Percentiles rank a stretch among this genome's conserved stretches.
These are phyloP conservation scores for Coniella vitis DNA, from an alignment of 2,329 filamentous ascomycete species.

Conservation along the genomic window DNA sequence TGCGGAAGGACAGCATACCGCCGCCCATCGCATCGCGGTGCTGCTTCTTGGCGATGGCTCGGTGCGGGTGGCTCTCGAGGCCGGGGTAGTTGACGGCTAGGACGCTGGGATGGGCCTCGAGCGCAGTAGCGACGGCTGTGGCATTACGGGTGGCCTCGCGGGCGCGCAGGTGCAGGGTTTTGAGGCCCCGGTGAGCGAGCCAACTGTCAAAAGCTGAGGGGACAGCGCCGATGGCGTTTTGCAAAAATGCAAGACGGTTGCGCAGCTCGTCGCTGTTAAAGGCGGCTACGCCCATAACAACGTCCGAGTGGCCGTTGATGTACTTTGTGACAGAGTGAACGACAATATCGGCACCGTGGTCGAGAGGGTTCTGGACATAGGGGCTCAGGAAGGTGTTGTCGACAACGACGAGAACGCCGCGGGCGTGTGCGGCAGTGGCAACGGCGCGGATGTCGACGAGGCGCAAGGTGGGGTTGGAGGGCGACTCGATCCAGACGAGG, in stretches of 20 bases:
- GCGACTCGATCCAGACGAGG: conserved; percentile 94
- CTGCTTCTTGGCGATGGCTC: conserved; percentile 78
- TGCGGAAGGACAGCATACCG: conserved; percentile 95
- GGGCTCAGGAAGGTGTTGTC: conserved; percentile 98
- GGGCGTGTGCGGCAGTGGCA: conserved; percentile 72
- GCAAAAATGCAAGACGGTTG: conserved; percentile 76
- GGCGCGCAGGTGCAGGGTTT: conserved; percentile 90
- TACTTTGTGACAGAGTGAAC: conserved; percentile 98
- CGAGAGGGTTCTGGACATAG: conserved; percentile 92
- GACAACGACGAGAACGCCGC: conserved; percentile 91
- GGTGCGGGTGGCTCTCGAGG: conserved; percentile 78
- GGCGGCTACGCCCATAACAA: conserved; percentile 94
- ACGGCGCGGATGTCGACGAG: conserved; percentile 90
- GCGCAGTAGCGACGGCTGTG: conserved; percentile 63
- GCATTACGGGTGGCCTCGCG: conserved; percentile 81
- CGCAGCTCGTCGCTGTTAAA: conserved; percentile 82
- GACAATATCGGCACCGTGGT: conserved; percentile 93
- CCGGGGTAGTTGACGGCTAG: conserved; percentile 94
- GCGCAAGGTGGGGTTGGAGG: conserved; percentile 88
- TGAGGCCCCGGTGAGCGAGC: conserved; percentile 94
- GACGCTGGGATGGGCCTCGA: conserved; percentile 75
- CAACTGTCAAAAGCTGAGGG: conserved; percentile 95
- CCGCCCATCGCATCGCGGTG: conserved; percentile 92
- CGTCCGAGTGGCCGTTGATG: conserved; percentile 95
- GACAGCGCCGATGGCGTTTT: conserved; percentile 95